A percentile compares a stretch with the other conserved stretches of the same genome.
Evolutionary conservation across 2,329 filamentous ascomycete genomes (phyloP).

Genomic region (Alternaria panax): DNA sequence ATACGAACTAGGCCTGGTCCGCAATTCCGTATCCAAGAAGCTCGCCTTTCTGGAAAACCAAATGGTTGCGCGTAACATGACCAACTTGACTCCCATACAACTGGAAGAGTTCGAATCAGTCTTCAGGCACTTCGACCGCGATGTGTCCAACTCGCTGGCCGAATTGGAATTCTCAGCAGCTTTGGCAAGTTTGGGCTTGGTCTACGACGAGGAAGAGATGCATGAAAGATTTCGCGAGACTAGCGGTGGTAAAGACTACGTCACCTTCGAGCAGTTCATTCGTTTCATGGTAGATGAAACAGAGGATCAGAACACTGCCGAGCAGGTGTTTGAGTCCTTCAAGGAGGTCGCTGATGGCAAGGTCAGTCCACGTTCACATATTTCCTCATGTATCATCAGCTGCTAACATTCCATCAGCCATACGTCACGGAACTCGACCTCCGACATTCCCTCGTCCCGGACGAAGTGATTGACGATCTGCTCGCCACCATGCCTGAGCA

Average conservation of each 20-base stretch:
- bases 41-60: conserved; percentile 97
- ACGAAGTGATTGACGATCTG: conserved; percentile 95
- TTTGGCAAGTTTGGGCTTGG: conserved; percentile 89
- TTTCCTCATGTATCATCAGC: background rate
- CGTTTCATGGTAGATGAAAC: conserved; percentile 99
- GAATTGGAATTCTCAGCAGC: conserved; percentile 97
- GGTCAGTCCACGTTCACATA: conserved; percentile 51
- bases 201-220: conserved; percentile 98
- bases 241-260: conserved; percentile 77
- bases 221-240: conserved; percentile 91
- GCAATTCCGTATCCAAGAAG: conserved; percentile 93
- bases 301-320: conserved; percentile 97
- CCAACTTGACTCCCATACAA: conserved; percentile 96
- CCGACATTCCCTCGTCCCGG: conserved; percentile 90
- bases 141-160: conserved; percentile 85
- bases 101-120: conserved; percentile 98
- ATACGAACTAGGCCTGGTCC: conserved; percentile 92
- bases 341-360: conserved; percentile 97
- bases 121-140: conserved; percentile 96
- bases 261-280: conserved; percentile 98
- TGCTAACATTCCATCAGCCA: conserved; percentile 58
- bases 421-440: conserved; percentile 99
- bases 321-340: conserved; percentile 98
- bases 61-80: conserved; percentile 98
- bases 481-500: conserved; percentile 86